Percentiles rank a stretch among this genome's conserved stretches.
Evolutionary conservation across 2,329 filamentous ascomycete genomes (phyloP).

Genomic region (Aureobasidium sp.): DNA sequence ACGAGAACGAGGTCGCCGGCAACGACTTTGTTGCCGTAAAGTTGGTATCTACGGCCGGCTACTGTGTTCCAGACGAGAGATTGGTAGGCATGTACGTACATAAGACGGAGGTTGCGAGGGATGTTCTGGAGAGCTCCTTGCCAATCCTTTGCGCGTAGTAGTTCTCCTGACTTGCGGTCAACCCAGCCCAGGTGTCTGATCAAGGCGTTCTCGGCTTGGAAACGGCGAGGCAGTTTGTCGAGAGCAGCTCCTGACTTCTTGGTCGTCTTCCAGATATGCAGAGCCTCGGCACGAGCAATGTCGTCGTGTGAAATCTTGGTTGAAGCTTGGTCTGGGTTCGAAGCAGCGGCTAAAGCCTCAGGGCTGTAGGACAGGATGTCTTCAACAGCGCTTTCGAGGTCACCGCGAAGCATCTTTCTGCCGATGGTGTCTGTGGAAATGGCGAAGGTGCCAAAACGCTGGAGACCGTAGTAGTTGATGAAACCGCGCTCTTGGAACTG

Average conservation of each 20-base stretch:
- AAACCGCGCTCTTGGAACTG: slow-evolving; percentile 70
- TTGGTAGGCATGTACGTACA: slow-evolving; percentile 97
- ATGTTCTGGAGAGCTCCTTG: slow-evolving; percentile 75
- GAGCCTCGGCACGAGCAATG: slow-evolving; percentile 67
- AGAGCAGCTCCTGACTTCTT: slow-evolving; percentile 49
- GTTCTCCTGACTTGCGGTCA: slow-evolving; percentile 38
- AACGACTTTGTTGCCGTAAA: slow-evolving; percentile 65
- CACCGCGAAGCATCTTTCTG: slow-evolving; percentile 70
- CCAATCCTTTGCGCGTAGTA: slow-evolving; percentile 57
- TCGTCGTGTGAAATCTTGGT: slow-evolving; percentile 63
- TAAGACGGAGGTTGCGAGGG: slow-evolving; percentile 72
- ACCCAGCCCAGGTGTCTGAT: slow-evolving; percentile 63
- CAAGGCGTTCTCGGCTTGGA: slow-evolving; percentile 69
- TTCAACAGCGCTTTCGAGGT: slow-evolving; percentile 74
- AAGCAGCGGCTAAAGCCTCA: slow-evolving; percentile 50
- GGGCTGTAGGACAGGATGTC: slow-evolving; percentile 68
- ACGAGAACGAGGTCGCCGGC: slow-evolving; percentile 78
- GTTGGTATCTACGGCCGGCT: slow-evolving; percentile 71
- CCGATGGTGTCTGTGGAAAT: slow-evolving; percentile 82
- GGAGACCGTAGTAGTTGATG: slow-evolving; percentile 97
- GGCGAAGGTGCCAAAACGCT: slow-evolving; percentile 84
- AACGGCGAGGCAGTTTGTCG: slow-evolving; percentile 67
- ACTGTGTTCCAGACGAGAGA: slow-evolving; percentile 89
- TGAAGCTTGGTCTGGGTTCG: slow-evolving; percentile 33
- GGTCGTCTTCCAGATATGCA: slow-evolving; percentile 62